Conservation (phyloP, 768 basidiomycete species). For the Kwoniella shandongensis region DNA sequence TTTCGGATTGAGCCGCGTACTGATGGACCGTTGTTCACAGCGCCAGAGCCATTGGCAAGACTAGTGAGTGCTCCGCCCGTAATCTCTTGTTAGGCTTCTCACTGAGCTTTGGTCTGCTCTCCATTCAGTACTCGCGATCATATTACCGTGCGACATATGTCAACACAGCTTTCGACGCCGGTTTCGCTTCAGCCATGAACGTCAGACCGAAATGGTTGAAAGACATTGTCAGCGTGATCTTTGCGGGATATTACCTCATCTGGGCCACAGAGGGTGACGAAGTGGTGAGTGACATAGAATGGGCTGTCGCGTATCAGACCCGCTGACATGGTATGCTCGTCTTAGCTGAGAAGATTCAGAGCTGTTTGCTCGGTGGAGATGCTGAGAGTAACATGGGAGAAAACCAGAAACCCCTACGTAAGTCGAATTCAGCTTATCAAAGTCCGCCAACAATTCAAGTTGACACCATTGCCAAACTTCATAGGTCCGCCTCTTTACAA, state of each 20-base stretch:
- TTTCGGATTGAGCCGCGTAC: background rate
- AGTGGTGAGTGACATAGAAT: conserved; percentile 63
- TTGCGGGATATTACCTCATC: conserved; percentile 84
- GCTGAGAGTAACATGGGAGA: conserved; percentile 95
- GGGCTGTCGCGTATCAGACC: background rate
- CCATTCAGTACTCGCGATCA: conserved; percentile 74
- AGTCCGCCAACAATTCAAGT: background rate
- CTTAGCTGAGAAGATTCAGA: conserved; percentile 86
- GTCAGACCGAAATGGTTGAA: conserved; percentile 88
- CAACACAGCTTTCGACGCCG: conserved; percentile 88
- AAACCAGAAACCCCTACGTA: conserved; percentile 89
- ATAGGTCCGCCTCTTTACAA: conserved; percentile 68
- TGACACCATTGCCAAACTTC: background rate
- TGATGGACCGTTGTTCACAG: conserved; percentile 54
- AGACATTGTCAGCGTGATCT: conserved; percentile 79
- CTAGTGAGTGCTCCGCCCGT: conserved; percentile 63
- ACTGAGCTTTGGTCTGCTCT: background rate
- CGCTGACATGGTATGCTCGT: background rate
- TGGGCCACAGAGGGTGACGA: conserved; percentile 91
- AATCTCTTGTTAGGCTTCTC: conserved; percentile 1
- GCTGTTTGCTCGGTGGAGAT: conserved; percentile 95
- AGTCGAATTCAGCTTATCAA: conserved; percentile 38
- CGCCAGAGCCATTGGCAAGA: conserved; percentile 87
- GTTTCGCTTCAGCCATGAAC: conserved; percentile 92
- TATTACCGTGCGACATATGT: conserved; percentile 98